Conservation (phyloP, 1,139 yeast species). For the Lodderomyces jiufengensis region DNA sequence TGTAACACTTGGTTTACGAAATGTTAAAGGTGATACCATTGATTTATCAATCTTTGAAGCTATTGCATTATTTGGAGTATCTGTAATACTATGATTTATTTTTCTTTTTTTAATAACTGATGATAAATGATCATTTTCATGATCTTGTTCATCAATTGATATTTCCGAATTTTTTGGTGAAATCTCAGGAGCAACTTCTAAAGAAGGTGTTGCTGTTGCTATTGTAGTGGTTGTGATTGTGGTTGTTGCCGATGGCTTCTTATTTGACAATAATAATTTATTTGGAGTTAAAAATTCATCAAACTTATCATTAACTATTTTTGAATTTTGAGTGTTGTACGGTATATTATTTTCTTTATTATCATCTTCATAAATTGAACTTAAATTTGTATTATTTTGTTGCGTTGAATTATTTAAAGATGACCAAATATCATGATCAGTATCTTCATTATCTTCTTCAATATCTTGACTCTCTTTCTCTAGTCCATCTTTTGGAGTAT, state of each 20-base stretch:
- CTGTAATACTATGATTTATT: slow-evolving; percentile 14
- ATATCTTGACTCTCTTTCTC: not conserved
- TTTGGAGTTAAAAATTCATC: slow-evolving; percentile 33
- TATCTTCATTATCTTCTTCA: slow-evolving; percentile 3
- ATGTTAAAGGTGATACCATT: slow-evolving; percentile 31
- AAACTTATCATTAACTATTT: slow-evolving; percentile 3
- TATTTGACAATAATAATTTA: slow-evolving; percentile 16
- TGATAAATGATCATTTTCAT: not conserved
- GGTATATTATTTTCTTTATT: not conserved
- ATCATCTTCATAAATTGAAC: slow-evolving; percentile 29
- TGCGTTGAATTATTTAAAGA: slow-evolving; percentile 19
- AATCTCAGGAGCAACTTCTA: slow-evolving; percentile 5
- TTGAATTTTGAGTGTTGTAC: not conserved
- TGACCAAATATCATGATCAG: slow-evolving; percentile 27
- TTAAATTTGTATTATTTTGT: slow-evolving; percentile 21
- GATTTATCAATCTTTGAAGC: slow-evolving; percentile 38
- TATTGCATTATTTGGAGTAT: slow-evolving; percentile 36
- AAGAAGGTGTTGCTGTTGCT: slow-evolving; percentile 10
- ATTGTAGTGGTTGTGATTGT: not conserved
- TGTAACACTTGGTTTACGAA: slow-evolving; percentile 15
- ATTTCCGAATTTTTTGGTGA: not conserved
- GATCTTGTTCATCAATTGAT: not conserved
- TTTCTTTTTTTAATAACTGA: slow-evolving; percentile 9
- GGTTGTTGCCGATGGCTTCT: not conserved
- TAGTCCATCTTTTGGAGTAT: too few relatives aligned